Conservation (phyloP, 169 alveolate species). For the Theileria sp. region DNA sequence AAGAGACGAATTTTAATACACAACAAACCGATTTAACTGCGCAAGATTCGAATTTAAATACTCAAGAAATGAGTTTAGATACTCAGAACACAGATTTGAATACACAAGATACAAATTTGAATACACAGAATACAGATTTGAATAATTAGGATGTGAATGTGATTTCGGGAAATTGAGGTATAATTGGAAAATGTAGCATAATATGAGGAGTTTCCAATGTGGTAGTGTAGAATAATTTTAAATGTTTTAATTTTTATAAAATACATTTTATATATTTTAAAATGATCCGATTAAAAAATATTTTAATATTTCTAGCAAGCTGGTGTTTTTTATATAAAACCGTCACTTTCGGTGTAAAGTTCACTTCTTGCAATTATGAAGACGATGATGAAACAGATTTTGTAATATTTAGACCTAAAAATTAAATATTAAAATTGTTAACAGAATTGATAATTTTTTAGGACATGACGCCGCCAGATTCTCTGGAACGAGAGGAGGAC, state of each 20-base stretch:
- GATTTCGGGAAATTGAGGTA: too few species aligned
- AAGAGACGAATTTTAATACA: background rate
- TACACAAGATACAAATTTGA: too few species aligned
- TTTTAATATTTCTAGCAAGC: background rate
- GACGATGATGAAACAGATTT: background rate
- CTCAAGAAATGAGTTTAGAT: too few species aligned
- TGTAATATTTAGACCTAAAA: background rate
- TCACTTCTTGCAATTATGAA: background rate
- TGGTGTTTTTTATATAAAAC: background rate
- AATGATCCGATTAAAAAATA: background rate
- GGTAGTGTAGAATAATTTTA: background rate
- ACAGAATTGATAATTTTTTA: background rate
- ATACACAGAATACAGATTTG: too few species aligned
- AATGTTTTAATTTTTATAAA: background rate
- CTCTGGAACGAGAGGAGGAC: constrained; percentile 55
- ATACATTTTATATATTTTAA: background rate
- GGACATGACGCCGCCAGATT: constrained; percentile 46
- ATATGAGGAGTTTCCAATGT: background rate
- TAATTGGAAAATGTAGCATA: background rate
- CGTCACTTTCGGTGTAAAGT: background rate
- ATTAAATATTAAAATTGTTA: too few species aligned
- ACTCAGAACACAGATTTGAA: too few species aligned
- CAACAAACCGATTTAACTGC: background rate
- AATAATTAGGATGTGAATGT: too few species aligned
- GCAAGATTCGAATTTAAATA: too few species aligned